Evolutionary conservation across 192 early-diverging fungal species (phyloP), one percentile per base, ranked within the genome.

Genomic region (Phlyctochytrium planicorne): DNA sequence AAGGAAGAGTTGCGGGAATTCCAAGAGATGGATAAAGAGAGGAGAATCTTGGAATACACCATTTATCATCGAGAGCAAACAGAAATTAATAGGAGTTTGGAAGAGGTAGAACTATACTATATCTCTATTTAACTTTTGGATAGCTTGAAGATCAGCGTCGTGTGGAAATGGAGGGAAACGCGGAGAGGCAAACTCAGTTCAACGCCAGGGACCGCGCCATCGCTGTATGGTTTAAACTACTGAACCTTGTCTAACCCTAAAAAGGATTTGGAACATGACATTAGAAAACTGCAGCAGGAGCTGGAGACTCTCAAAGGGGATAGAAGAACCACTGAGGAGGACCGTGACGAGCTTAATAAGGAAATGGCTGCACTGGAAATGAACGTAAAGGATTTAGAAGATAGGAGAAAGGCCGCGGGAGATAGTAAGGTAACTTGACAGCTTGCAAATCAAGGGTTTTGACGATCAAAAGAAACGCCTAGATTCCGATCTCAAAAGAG

Each of bases 1-100:
- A 97, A 98, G 65, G 89, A 92, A 27, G 94, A 99, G 74, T 73
- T 99, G 36, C 86, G 89, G 66, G 78, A 93, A 71, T 99, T 90
- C 73, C 94, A 96, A 60, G 79, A 88, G 12, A 78, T 90, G 65
- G 95, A 99, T 67, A 80, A 85, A 35, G 92, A 96, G 62, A 83
- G 94, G 33, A 80, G 95, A 30, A 90, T 88, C 29, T 78, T 98
- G 3, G 94, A 97, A 69, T 96, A 97, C 73, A 88, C 93, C n/a
- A 92, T 99, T 31, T 94, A 93, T 75, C 87, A 85, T 53, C 83
- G 91, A 10, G 95, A 99, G 78, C 93, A 93, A 65, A 79, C 86
- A 34, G 91, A 95, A 59, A 81, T 92, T 0, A 83, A 83, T n/a
- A 82, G 89, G 62, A 87, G 87, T 60, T 70, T 98, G 23, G 91